Conservation (phyloP, 129 eudicot species). For the Erigeron canadensis region DNA sequence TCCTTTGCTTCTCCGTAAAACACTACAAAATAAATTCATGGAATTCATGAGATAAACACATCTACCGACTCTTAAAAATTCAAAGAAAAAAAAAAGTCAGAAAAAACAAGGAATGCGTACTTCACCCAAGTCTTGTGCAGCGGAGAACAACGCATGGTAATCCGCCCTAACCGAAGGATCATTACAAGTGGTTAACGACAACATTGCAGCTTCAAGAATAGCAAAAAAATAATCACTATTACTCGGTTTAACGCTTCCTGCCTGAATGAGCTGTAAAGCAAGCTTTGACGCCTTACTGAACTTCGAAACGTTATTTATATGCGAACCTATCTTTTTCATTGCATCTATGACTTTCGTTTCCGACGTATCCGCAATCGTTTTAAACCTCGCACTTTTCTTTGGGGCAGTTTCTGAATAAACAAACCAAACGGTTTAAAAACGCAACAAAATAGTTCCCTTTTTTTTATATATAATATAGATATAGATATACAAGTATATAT, state of each 20-base stretch:
- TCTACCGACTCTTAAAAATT: conserved; percentile 1
- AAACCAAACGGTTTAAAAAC: not conserved
- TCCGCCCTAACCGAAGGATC: conserved; percentile 64
- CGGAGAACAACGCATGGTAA: conserved; percentile 78
- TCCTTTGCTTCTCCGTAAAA: conserved; percentile 63
- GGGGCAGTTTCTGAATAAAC: conserved; percentile 51
- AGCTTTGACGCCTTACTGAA: conserved; percentile 89
- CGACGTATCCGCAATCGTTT: conserved; percentile 86
- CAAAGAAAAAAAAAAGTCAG: not conserved
- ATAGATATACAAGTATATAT: too few relatives aligned
- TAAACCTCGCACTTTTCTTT: conserved; percentile 69
- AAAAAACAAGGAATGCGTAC: conserved; percentile 36
- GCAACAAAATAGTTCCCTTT: too few relatives aligned
- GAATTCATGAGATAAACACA: not conserved
- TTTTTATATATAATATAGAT: too few relatives aligned
- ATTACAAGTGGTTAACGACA: conserved; percentile 58
- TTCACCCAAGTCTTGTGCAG: conserved; percentile 69
- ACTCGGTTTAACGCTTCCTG: conserved; percentile 74
- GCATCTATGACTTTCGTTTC: conserved; percentile 84
- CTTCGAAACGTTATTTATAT: conserved; percentile 69
- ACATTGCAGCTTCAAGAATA: conserved; percentile 85
- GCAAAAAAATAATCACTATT: conserved; percentile 68
- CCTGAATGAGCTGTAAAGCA: conserved; percentile 83
- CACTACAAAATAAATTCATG: conserved; percentile 43
- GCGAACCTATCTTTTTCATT: conserved; percentile 85